A percentile compares a stretch with the other conserved stretches of the same genome.
Conservation (phyloP, 768 basidiomycete genomes). For the Podaxis carcinomalis region DNA sequence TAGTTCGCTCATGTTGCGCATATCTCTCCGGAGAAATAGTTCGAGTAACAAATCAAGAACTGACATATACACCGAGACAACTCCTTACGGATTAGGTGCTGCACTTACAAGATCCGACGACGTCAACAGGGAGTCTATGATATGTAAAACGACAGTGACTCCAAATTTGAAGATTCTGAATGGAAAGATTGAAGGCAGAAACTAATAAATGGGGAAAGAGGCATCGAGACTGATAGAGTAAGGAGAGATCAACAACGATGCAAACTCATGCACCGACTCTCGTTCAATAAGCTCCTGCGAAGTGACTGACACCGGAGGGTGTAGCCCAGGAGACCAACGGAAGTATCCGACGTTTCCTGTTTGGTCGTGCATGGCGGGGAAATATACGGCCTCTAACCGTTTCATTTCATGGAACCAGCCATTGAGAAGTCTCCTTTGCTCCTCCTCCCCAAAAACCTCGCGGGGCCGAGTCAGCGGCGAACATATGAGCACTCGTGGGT, state of each 20-base stretch:
- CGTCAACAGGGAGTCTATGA: too few relatives aligned
- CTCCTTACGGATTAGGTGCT: too few relatives aligned
- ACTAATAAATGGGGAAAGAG: neutral
- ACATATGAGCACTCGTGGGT: neutral
- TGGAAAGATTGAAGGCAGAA: neutral
- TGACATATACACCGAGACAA: too few relatives aligned
- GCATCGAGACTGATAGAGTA: neutral
- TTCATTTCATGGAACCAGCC: neutral
- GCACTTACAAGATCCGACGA: too few relatives aligned
- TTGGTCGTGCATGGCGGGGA: neutral
- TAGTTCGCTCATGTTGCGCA: neutral
- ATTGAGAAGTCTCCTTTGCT: neutral
- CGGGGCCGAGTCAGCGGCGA: neutral
- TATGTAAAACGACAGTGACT: too few relatives aligned
- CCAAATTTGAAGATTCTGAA: too few relatives aligned
- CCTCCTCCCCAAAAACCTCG: neutral
- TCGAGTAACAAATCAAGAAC: too few relatives aligned
- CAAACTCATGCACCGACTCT: neutral
- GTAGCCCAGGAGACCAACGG: neutral
- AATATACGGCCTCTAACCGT: neutral
- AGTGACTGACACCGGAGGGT: neutral
- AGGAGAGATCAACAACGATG: neutral
- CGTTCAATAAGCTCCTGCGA: neutral
- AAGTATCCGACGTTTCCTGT: neutral
- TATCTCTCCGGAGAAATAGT: neutral